Conservation (phyloP, 257 asterid genomes). For the Ophiorrhiza pumila region DNA sequence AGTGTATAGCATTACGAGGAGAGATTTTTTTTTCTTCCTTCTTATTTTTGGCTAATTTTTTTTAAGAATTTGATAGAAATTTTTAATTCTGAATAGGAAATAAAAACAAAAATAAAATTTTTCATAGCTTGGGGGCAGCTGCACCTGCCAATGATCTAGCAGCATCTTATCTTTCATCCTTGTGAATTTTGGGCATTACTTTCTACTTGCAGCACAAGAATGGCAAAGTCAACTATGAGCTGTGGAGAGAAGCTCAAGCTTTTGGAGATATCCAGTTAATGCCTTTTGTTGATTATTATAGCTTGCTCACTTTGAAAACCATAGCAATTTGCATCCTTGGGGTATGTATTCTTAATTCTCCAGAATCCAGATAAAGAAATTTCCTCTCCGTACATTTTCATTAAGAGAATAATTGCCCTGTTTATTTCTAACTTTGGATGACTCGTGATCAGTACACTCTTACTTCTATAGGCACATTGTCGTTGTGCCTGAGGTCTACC, state of each 20-base stretch:
- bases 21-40: no score
- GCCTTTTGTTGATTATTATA: constrained; percentile 92
- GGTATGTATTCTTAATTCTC: constrained; percentile 39
- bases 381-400: background rate
- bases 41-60: no score
- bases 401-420: no score
- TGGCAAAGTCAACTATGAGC: constrained; percentile 67
- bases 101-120: no score
- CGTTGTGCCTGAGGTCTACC: no score
- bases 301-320: constrained; percentile 82
- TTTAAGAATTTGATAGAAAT: no score
- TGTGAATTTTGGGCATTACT: constrained; percentile 9
- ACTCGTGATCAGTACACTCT: background rate
- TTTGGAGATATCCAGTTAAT: constrained; percentile 87
- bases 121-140: no score
- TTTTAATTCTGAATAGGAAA: no score
- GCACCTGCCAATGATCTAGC: no score
- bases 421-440: background rate
- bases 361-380: constrained; percentile 6
- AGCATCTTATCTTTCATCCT: constrained; percentile 6
- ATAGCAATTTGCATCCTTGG: constrained; percentile 81
- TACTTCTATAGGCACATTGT: no score
- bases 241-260: constrained; percentile 82
- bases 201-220: constrained; percentile 69
- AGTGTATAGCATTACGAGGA: no score